phyloP scores from a whole-genome alignment of 768 basidiomycete genomes.

The Chalciporus chontae region DNA sequence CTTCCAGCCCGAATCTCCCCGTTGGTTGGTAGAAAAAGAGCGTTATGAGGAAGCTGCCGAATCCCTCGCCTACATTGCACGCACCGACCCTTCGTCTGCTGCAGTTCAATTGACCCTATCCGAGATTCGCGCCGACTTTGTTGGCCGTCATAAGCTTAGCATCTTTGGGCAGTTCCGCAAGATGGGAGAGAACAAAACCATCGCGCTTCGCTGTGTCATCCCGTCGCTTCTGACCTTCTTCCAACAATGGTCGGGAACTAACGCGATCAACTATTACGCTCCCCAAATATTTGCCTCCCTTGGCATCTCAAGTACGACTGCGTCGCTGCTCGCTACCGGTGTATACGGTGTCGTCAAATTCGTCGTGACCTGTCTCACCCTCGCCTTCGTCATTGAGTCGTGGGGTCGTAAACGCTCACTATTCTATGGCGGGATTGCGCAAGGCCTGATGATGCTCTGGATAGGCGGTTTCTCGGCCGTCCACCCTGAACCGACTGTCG shows the following conservation, averaged over 20 bases:
- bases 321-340: conserved; percentile 38
- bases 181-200: conserved; percentile 32
- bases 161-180: conserved; percentile 28
- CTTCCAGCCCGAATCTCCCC: conserved; percentile 40
- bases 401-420: conserved; percentile 37
- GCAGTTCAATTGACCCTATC: conserved; percentile 29
- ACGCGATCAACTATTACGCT: conserved; percentile 40
- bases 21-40: conserved; percentile 37
- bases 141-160: conserved; percentile 26
- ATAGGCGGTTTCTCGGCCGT: conserved; percentile 30
- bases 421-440: conserved; percentile 34
- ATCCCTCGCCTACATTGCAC: conserved; percentile 30
- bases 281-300: conserved; percentile 36
- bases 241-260: conserved; percentile 41
- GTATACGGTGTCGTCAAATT: conserved; percentile 42
- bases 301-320: conserved; percentile 30
- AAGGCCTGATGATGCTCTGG: conserved; percentile 37
- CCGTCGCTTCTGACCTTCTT: conserved; percentile 32
- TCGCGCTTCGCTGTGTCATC: conserved; percentile 30
- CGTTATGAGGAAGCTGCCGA: conserved; percentile 32
- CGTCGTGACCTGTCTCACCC: conserved; percentile 25
- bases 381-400: conserved; percentile 38
- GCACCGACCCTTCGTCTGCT: conserved; percentile 22
- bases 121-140: conserved; percentile 36
- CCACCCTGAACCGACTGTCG: conserved; percentile 25